phyloP scores from a whole-genome alignment of 208 protist species.

The Leishmania lainsoni region DNA sequence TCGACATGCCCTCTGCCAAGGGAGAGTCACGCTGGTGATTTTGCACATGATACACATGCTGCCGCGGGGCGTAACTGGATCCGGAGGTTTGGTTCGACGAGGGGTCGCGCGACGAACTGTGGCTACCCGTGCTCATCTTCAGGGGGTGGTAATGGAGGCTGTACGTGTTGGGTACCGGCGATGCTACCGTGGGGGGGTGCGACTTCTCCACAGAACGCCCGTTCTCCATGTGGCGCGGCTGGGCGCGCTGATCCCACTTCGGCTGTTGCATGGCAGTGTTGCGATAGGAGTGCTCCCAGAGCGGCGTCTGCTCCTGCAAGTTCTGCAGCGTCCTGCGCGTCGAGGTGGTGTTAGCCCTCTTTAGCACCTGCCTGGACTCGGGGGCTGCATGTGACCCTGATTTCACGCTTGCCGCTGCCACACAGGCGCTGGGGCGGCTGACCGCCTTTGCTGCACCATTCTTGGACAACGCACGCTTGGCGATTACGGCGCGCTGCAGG shows the following conservation, averaged over 20 bases:
- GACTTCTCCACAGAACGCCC: conserved; percentile 7
- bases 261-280: conserved; percentile 34
- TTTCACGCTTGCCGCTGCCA: conserved; percentile 4
- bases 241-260: conserved; percentile 20
- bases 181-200: not conserved
- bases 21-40: not conserved
- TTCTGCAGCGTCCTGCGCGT: not conserved
- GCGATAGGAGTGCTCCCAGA: conserved; percentile 51
- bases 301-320: conserved; percentile 15
- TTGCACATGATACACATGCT: conserved; percentile 10
- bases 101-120: conserved; percentile 6
- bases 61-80: conserved; percentile 9
- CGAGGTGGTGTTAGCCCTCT: not conserved
- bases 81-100: not conserved
- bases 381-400: not conserved
- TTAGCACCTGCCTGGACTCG: not conserved
- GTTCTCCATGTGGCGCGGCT: conserved; percentile 21
- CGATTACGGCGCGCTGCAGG: conserved; percentile 6
- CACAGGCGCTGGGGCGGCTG: conserved; percentile 3
- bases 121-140: conserved; percentile 7
- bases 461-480: not conserved
- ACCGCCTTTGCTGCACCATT: not conserved
- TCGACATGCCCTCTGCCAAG: not conserved
- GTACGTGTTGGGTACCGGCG: conserved; percentile 16
- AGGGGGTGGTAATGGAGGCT: conserved; percentile 19